These are phyloP conservation scores for Saccharomycopsis fibuligera DNA, from an alignment of 805 yeast genomes.

Conservation along the genomic window DNA sequence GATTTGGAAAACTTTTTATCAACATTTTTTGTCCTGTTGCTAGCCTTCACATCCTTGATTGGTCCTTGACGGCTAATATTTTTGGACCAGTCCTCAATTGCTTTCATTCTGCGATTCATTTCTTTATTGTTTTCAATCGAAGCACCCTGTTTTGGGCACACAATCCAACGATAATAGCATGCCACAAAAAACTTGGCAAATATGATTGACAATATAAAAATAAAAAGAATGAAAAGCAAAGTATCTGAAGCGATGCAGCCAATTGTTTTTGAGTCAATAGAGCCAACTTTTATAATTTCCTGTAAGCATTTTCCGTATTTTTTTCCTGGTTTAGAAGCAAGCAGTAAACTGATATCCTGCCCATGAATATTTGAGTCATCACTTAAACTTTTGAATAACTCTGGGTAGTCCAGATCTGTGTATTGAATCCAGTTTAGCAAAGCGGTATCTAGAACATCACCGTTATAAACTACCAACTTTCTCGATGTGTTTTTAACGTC, in stretches of 20 bases:
- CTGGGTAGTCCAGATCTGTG: slow-evolving; percentile 68
- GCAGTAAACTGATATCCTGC: slow-evolving; percentile 70
- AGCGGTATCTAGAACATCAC: slow-evolving; percentile 78
- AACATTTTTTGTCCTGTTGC: slow-evolving; percentile 42
- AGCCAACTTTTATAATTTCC: slow-evolving; percentile 85
- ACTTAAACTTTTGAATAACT: slow-evolving; percentile 57
- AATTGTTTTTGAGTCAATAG: slow-evolving; percentile 78
- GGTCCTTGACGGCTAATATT: slow-evolving; percentile 47
- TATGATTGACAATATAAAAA: slow-evolving; percentile 79
- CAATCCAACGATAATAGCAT: slow-evolving; percentile 80
- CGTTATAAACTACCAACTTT: slow-evolving; percentile 82
- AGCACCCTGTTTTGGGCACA: slow-evolving; percentile 80
- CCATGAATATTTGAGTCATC: slow-evolving; percentile 55
- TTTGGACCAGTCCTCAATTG: slow-evolving; percentile 83
- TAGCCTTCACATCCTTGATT: slow-evolving; percentile 43
- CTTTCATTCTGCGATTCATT: slow-evolving; percentile 56
- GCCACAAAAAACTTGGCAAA: slow-evolving; percentile 75
- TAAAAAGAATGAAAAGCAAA: slow-evolving; percentile 73
- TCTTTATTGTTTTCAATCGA: slow-evolving; percentile 49
- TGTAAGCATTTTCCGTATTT: slow-evolving; percentile 73
- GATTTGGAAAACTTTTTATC: slow-evolving; percentile 24
- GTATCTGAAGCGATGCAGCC: slow-evolving; percentile 91
- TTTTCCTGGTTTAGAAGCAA: slow-evolving; percentile 59
- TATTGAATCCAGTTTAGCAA: slow-evolving; percentile 68
- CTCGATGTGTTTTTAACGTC: slow-evolving; percentile 64